Evolutionary conservation across 371 early-diverging fungal species (phyloP).

Genomic region (Mucor circinelloides): DNA sequence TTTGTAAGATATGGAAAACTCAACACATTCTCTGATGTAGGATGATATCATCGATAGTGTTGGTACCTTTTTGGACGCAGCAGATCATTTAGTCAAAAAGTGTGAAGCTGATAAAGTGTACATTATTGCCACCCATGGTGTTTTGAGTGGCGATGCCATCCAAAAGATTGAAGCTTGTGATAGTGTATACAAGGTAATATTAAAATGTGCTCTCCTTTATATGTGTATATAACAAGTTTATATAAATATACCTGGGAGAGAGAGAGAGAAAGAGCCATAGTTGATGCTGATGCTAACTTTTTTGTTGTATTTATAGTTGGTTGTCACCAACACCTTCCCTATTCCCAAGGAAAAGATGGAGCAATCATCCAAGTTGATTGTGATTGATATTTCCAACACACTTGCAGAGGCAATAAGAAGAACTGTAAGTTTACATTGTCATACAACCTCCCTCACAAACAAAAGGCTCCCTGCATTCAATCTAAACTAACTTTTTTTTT

Average conservation of each 20-base stretch:
- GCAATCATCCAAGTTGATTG: conserved; percentile 73
- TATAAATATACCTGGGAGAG: neutral
- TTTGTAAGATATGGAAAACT: neutral
- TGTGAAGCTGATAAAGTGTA: conserved; percentile 88
- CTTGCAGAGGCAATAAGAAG: conserved; percentile 97
- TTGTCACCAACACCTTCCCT: conserved; percentile 95
- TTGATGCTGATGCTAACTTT: neutral
- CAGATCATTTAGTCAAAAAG: conserved; percentile 82
- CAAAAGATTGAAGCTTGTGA: conserved; percentile 83
- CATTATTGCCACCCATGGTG: conserved; percentile 94
- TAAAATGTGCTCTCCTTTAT: neutral
- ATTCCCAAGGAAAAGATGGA: conserved; percentile 75
- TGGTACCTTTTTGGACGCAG: conserved; percentile 89
- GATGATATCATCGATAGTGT: conserved; percentile 93
- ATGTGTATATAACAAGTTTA: neutral
- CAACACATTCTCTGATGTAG: conserved; percentile 25
- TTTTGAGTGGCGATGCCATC: conserved; percentile 86
- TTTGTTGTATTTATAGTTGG: conserved; percentile 53
- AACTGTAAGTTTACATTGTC: conserved; percentile 52
- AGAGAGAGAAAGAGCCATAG: neutral
- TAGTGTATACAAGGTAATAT: conserved; percentile 78
- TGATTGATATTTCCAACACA: conserved; percentile 89
- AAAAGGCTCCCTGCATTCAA: neutral
- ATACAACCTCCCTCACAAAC: neutral
- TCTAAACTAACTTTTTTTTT: conserved; percentile 8